Evolutionary conservation across 495 filamentous ascomycete genomes (phyloP), one percentile per base, ranked within the genome.

Genomic region (Acidomyces sp.): DNA sequence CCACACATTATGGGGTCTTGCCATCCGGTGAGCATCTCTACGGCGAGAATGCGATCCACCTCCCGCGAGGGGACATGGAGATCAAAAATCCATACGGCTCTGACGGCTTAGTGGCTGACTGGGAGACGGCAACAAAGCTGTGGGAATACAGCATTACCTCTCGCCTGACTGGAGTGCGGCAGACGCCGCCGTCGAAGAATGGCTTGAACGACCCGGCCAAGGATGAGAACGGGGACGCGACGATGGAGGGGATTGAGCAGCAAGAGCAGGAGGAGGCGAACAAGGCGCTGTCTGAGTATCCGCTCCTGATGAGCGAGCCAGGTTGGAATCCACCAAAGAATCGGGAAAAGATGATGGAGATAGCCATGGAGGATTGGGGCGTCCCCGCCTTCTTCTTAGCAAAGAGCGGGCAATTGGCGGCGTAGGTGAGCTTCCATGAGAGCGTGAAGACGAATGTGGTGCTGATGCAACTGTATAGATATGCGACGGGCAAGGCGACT

Each of bases 341-440:
- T 43, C 70, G 90, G 26, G 90, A 97, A 60, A 87, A 84, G 67
- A 77, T 77, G 4, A 85, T 95, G 49, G 92, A 97, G 62, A 74
- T 94, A 39, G 83, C 79, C 21, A 94, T 97, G 76, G 90, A 97
- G 68, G 80, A 74, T 48, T 97, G 88, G 80, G 87, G 85, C 12
- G 77, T 74, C 26, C 90, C 90, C 11, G 90, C 90, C 3, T 96
- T 93, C 62, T 97, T 85, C 68, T 67, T 93, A 36, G 82, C 80
- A 11, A 72, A 75, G 38, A 75, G 62, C 36, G 79, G 80, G 24
- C 74, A 78, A 35, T 60, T 79, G 47, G 66, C 76, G 34, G 65
- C 75, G 72, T 78, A 68, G 51, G 72, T 70, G 57, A 46, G 56
- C 43, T 26, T 30, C 19, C 15, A 28, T 3, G 16, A 10, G 28